Evolutionary conservation across 257 asterid species (phyloP), one percentile per base, ranked within the genome.

Genomic region (Gentiana macrophylla): DNA sequence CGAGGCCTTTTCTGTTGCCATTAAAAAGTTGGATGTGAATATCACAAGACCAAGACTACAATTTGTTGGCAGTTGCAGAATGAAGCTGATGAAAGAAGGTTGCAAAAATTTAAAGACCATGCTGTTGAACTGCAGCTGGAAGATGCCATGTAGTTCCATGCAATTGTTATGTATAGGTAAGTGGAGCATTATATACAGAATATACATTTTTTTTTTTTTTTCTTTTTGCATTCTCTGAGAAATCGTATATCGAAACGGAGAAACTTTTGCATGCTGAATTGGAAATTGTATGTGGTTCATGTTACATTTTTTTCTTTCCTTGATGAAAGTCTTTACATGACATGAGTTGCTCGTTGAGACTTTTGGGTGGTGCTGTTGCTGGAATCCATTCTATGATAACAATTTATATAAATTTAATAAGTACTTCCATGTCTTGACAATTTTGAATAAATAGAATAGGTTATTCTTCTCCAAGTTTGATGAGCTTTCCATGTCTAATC

Each of bases 21-120:
- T 85, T 12, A 74, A 78, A 48, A 71, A 49, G 59, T 64, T 83
- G 69, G 85, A 81, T 59, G 62, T 74, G 52, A 67, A 77, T 68
- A 55, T 75, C 35, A 85, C 86, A 32, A 80, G 81, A 60, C 94
- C 97, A 6, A 85, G 71, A 69, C 87, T 92, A 62, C 94, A 80
- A 69, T 76, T 92, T 70, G 95, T 92, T 56, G 97, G 97, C 57
- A 83, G 99, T 70, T 92, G 99, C 75, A 74, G 99, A 72, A 92
- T 71, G 94, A 80, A 76, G 94, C 95, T 34, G 99, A 92, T 61
- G 94, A 85, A 64, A 80, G 77, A 69, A 83, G 97, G 76, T 72
- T 88, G 81, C 94, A 86, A 70, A 66, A 73, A 74, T 71, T 92
- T 70, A 80, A 74, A 76, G 88, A 85, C 63, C 89, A 63, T 62